phyloP scores from a whole-genome alignment of 768 basidiomycete genomes.

The Hygrocybe coccinea region DNA sequence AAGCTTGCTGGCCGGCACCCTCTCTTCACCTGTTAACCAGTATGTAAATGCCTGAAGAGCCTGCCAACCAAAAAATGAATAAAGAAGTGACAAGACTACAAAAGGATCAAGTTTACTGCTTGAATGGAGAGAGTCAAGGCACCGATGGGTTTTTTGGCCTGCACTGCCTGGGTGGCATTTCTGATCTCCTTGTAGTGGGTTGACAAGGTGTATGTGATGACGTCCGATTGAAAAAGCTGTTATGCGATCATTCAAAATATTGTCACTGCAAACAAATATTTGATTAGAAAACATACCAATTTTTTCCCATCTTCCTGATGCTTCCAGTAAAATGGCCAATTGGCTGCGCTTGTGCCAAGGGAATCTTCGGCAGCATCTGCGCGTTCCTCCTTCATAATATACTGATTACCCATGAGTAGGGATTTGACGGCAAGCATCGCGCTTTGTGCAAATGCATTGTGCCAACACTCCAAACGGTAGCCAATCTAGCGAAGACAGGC shows the following conservation, averaged over 20 bases:
- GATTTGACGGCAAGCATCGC: no score
- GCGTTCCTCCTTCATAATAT: no score
- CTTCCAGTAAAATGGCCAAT: no score
- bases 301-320: background rate
- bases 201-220: background rate
- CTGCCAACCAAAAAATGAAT: background rate
- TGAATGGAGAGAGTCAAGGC: background rate
- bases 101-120: background rate
- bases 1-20: background rate
- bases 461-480: no score
- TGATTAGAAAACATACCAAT: background rate
- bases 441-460: no score
- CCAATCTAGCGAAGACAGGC: no score
- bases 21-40: conserved; percentile 1
- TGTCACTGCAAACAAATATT: background rate
- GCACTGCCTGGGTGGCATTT: background rate
- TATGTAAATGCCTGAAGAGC: background rate
- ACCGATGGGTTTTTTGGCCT: background rate
- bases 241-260: background rate
- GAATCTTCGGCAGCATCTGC: background rate
- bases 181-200: conserved; percentile 2
- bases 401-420: no score
- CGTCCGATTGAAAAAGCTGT: background rate
- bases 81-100: background rate
- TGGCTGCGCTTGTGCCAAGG: no score